Conservation (phyloP, 257 asterid genomes). For the Vinca minor region DNA sequence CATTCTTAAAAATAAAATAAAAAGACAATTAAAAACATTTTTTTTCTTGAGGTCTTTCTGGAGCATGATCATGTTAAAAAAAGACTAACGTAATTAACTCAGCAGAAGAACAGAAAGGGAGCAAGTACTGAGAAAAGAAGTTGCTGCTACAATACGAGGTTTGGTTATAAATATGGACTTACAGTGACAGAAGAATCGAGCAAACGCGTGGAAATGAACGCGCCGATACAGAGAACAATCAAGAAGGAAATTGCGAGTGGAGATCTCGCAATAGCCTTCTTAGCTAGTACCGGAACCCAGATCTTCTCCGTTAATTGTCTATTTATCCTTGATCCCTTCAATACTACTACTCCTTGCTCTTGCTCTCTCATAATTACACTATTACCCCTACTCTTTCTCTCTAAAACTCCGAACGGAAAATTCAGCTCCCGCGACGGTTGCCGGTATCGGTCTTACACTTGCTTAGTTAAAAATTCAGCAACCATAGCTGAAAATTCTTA, state of each 20-base stretch:
- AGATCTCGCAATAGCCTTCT: conserved; percentile 28
- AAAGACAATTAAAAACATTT: too few relatives aligned
- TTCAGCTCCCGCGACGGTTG: not conserved
- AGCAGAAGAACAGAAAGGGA: not conserved
- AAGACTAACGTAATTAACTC: not conserved
- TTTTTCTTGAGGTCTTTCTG: not conserved
- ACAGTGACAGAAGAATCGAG: conserved; percentile 49
- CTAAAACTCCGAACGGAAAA: not conserved
- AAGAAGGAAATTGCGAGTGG: conserved; percentile 34
- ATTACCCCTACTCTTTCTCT: too few relatives aligned
- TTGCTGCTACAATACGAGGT: not conserved
- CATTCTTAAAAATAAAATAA: too few relatives aligned
- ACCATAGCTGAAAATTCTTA: not conserved
- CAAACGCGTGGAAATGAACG: conserved; percentile 66
- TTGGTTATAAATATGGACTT: conserved; percentile 18
- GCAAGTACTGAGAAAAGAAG: too few relatives aligned
- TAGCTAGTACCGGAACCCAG: conserved; percentile 33
- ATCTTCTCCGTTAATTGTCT: conserved; percentile 36
- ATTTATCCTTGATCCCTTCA: conserved; percentile 6
- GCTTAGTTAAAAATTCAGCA: not conserved
- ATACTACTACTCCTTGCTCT: not conserved
- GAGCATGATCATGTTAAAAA: not conserved
- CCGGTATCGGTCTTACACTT: not conserved
- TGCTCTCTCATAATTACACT: conserved; percentile 13
- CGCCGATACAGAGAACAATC: conserved; percentile 45